phyloP scores from a whole-genome alignment of 2,329 filamentous ascomycete species.

The Didymella keratinophila region DNA sequence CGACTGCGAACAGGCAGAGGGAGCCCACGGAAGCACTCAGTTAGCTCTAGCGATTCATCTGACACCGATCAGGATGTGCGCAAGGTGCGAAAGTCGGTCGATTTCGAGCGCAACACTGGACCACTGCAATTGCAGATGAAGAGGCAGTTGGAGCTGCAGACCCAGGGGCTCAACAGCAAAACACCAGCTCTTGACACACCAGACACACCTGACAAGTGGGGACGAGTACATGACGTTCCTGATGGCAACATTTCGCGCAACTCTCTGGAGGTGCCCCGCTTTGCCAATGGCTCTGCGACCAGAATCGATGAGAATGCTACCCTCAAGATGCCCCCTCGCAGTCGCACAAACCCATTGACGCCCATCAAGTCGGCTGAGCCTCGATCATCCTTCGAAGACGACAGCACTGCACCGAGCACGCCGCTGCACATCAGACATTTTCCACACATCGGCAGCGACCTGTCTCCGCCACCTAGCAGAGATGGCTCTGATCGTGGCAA shows the following conservation, averaged over 20 bases:
- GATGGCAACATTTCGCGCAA: slow-evolving; percentile 28
- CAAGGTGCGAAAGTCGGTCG: slow-evolving; percentile 60
- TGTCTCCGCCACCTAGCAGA: slow-evolving; percentile 50
- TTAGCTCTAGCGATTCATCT: slow-evolving; percentile 43
- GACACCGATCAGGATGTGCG: slow-evolving; percentile 58
- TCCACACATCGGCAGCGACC: slow-evolving; percentile 44
- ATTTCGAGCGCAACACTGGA: slow-evolving; percentile 54
- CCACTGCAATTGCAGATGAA: slow-evolving; percentile 57
- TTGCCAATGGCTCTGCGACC: no score
- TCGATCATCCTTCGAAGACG: slow-evolving; percentile 51
- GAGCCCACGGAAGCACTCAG: slow-evolving; percentile 25
- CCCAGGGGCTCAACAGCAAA: slow-evolving; percentile 43
- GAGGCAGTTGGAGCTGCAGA: slow-evolving; percentile 54
- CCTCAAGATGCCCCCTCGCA: slow-evolving; percentile 34
- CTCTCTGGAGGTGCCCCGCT: slow-evolving; percentile 36
- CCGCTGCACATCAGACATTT: slow-evolving; percentile 44
- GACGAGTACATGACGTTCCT: slow-evolving; percentile 34
- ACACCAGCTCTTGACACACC: slow-evolving; percentile 53
- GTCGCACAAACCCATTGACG: slow-evolving; percentile 22
- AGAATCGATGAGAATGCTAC: slow-evolving; percentile 5
- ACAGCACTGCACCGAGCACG: slow-evolving; percentile 51
- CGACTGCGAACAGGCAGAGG: slow-evolving; percentile 27
- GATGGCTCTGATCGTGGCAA: slow-evolving; percentile 44
- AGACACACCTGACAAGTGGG: slow-evolving; percentile 54
- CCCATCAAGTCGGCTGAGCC: slow-evolving; percentile 42